Base-by-base conservation (phyloP, 208 protist species). In the Trypanosoma boissoni region DNA sequence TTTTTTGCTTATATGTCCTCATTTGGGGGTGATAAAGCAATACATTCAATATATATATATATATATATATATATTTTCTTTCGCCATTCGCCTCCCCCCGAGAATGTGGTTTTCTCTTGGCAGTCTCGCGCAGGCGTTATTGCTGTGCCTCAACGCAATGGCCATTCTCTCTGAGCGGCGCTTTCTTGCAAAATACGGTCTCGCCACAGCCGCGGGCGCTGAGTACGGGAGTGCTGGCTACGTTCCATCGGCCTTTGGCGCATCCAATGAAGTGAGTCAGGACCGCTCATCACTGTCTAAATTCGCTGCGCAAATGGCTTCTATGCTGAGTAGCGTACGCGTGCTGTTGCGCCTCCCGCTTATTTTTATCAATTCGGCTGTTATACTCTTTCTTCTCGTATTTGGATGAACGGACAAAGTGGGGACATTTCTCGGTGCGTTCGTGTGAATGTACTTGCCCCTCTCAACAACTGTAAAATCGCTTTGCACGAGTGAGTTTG, bases 111-210 rank as follows among this genome's bases (percentile, higher is more conserved):
- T 95, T 37, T 85, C 79, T 52, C 39, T 95, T 34, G 87, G 76
- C 55, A 72, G 58, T 12, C 67, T 95, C 20, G 37, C 78, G 27
- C 65, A 74, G 23, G 77, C 83, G 14, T 44, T 79, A 3, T 62
- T 83, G 50, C 57, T 95, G 50, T 74, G 67, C 42, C 58, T 91
- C 20, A 95, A 95, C 48, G 82, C 80, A 6, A 72, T 95, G 6
- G 84, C 85, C 42, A 92, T 95, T 41, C 67, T 95, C 5, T 95
- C 88, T 1, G 84, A 95, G 64, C 80, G 72, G n/a, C 76, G 88
- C 0, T 80, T 95, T 12, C 77, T 95, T 12, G 56, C 72, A 9
- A 86, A 83, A 39, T 83, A 89, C 26, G 88, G 88, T 3, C 66
- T 95, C 2, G 76, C 75, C 0, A 76, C 78, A 6, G 41, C 70